Percentiles rank a stretch among this genome's conserved stretches.
Evolutionary conservation across 2,329 filamentous ascomycete genomes (phyloP).

Genomic region (Alternaria gansuensis): DNA sequence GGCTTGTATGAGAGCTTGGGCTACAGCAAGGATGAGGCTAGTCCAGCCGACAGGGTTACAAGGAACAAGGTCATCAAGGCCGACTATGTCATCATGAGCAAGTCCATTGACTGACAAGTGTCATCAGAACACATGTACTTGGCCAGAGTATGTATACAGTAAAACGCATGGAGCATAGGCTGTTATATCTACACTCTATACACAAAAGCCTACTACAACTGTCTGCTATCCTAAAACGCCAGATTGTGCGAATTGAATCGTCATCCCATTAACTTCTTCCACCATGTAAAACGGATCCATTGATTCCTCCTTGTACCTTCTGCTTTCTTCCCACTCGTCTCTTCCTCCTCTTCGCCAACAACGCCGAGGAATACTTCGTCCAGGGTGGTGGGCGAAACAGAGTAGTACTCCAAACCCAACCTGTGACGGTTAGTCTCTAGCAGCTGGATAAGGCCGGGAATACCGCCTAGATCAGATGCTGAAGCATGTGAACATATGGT

Average conservation of each 20-base stretch:
- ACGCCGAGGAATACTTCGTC: constrained; percentile 92
- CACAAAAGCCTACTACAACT: constrained; percentile 1
- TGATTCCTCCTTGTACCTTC: constrained; percentile 5
- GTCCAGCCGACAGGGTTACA: constrained; percentile 58
- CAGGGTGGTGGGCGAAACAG: constrained; percentile 83
- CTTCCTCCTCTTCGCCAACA: constrained; percentile 74
- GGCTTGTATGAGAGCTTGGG: constrained; percentile 70
- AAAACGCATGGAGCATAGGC: too few species aligned
- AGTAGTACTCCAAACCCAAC: constrained; percentile 84
- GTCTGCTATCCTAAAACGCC: constrained; percentile 3
- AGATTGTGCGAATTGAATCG: neutral
- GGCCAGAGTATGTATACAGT: too few species aligned
- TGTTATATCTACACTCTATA: too few species aligned
- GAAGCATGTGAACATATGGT: constrained; percentile 20
- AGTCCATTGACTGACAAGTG: constrained; percentile 12
- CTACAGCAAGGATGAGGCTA: constrained; percentile 62
- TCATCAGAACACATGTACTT: too few species aligned
- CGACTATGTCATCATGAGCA: constrained; percentile 45
- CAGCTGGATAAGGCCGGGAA: constrained; percentile 74
- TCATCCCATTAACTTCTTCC: too few species aligned
- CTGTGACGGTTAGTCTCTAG: constrained; percentile 74
- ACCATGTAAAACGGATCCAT: constrained; percentile 3
- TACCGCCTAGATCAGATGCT: constrained; percentile 54
- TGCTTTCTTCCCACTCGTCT: constrained; percentile 25
- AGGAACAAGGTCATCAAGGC: constrained; percentile 32